Evolutionary conservation across 768 basidiomycete species (phyloP), one percentile per base, ranked within the genome.

Genomic region (Mycena alexandri): DNA sequence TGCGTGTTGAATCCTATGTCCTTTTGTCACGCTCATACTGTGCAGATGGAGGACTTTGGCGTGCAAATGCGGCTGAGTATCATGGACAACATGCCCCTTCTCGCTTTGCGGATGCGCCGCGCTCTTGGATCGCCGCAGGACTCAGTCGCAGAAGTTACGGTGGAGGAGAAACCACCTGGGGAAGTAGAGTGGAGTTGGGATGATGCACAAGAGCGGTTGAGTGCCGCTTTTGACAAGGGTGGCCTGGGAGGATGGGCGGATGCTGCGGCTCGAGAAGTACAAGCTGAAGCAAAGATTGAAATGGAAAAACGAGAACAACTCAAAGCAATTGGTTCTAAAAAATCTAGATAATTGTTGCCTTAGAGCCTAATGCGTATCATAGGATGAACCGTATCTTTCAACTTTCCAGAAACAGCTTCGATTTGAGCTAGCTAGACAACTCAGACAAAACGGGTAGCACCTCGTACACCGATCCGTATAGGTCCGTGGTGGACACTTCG

Each of bases 221-320:
- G 79, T 48, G 81, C 75, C 8, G 89, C 89, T 0, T 93, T 86
- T 67, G 86, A 90, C 12, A 76, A 83, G 22, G 89, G 86, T 7
- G 90, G 92, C 0, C 77, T 91, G 34, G 71, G 80, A 0, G 79
- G 82, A 2, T 91, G 90, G 89, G 79, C 82, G 12, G 80, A 87
- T 60, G 81, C 79, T n/a, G 88, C 82, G 1, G 69, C 81, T 59
- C 78, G 78, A 29, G 91, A 92, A 74, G 65, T 89, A 53, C 90
- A 92, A 72, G 82, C 81, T 0, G 91, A 93, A 72, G 81, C 79
- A 0, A 77, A 83, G 46, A 65, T 83, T 14, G 90, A 91, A 72
- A 76, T 87, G 53, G 72, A 74, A 19, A 82, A 79, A 51, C 64
- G 74, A 16, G 66, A 68, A 41, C 46, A 57, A 5, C 54, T 71